Base-by-base conservation (phyloP, 306 rosid species). In the Bauhinia variegata region DNA sequence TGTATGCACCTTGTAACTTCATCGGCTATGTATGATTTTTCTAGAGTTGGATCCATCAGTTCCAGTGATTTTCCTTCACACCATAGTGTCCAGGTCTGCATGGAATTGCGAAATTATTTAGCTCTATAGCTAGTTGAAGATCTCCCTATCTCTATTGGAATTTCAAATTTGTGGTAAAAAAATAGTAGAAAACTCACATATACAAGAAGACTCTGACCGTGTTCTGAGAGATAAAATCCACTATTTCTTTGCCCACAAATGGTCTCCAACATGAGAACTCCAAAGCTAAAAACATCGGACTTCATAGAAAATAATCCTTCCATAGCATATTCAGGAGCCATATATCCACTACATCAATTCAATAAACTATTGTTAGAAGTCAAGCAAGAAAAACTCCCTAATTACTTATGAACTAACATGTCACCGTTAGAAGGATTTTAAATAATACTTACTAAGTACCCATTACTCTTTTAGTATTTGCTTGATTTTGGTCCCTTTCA, bases 41-140 rank as follows among this genome's bases (percentile, higher is more conserved):
- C 55, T 60, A 83, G 58, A 19, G 17, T 5, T 10, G 82, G 82
- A 49, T 83, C 88, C 30, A 86, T 53, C 51, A 83, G 42, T 56
- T 75, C 77, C 68, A 62, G 14, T 46, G 63, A 49, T 60, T 57
- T 78, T 37, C 80, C 84, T 39, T 65, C 78, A 32, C 65, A 72
- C 91, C 91, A 86, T 0, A 56, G 60, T 52, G 8, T 71, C 91
- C 84, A 83, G 36, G 84, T 62, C 88, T 83, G 70, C 64, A 71
- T 2, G 23, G 31, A 69, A 1, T 19, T 60, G 10, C 34, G 0
- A 30, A 16, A 36, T 36, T 36, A 4, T 4, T 46, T 4, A 46
- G 19, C 28, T 48, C n/a, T n/a, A n/a, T n/a, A n/a, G n/a, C 23
- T 5, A 15, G 28, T 14, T 46, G 16, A 46, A n/a, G 6, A 1